Evolutionary conservation across 2,329 filamentous ascomycete genomes (phyloP).

Genomic region (Thelonectria discophora): DNA sequence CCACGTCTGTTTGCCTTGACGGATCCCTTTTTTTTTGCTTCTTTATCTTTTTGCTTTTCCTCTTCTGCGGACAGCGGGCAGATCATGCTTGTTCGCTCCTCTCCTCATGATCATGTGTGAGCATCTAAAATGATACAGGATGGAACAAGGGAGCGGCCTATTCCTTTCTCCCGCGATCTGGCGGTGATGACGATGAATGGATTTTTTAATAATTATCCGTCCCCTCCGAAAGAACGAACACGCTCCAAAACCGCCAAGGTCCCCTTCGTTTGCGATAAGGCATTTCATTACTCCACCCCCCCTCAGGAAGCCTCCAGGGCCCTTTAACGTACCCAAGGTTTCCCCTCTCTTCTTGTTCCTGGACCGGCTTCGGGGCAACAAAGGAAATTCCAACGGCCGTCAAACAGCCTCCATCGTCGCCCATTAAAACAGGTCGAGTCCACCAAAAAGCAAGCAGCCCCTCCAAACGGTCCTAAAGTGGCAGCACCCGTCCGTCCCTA

Average conservation of each 20-base stretch:
- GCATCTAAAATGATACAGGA: not conserved
- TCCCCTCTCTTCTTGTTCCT: no score
- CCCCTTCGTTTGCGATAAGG: no score
- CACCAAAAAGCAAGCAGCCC: not conserved
- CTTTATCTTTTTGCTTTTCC: not conserved
- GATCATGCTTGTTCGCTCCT: conserved; percentile 7
- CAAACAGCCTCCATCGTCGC: no score
- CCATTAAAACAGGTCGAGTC: no score
- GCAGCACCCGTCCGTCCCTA: not conserved
- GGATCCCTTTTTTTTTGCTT: not conserved
- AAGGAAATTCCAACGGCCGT: no score
- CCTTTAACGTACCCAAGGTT: no score
- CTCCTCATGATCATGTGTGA: not conserved
- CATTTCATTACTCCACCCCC: no score
- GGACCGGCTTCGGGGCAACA: no score
- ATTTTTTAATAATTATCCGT: conserved; percentile 3
- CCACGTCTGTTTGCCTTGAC: not conserved
- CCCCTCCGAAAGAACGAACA: no score
- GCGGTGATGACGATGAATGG: conserved; percentile 3
- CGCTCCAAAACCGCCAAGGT: no score
- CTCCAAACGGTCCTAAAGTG: not conserved
- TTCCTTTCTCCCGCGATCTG: conserved; percentile 11
- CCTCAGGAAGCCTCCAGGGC: no score
- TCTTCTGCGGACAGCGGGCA: conserved; percentile 2
- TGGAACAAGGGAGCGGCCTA: not conserved